Percentiles rank a stretch among this genome's conserved stretches.
phyloP scores from a whole-genome alignment of 2,329 filamentous ascomycete genomes.

The Aspergillus fructus region DNA sequence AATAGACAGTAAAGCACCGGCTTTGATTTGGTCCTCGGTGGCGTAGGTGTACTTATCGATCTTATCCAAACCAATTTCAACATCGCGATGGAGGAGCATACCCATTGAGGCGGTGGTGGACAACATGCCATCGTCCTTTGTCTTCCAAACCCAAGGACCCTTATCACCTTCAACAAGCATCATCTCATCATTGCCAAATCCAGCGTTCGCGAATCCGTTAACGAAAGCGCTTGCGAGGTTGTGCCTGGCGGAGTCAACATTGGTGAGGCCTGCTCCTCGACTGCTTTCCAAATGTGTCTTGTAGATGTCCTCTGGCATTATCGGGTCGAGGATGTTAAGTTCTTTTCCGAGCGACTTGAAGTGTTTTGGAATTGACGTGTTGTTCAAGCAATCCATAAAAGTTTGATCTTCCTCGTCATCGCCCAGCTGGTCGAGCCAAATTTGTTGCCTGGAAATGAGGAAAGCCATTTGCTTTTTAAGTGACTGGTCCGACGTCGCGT shows the following conservation, averaged over 20 bases:
- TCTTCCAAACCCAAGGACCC: constrained; percentile 97
- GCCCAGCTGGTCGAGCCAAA: constrained; percentile 66
- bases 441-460: constrained; percentile 86
- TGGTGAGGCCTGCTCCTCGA: constrained; percentile 87
- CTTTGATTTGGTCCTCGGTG: constrained; percentile 78
- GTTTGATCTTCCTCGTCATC: constrained; percentile 69
- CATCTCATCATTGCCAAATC: constrained; percentile 94
- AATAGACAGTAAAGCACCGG: constrained; percentile 87
- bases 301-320: constrained; percentile 97
- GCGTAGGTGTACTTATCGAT: constrained; percentile 93
- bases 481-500: constrained; percentile 74
- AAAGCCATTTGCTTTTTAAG: constrained; percentile 94
- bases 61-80: constrained; percentile 86
- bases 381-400: constrained; percentile 79
- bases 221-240: constrained; percentile 96
- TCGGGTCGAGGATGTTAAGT: constrained; percentile 93
- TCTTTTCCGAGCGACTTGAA: constrained; percentile 95
- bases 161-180: constrained; percentile 90
- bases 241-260: constrained; percentile 91
- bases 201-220: constrained; percentile 94
- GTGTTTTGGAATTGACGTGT: constrained; percentile 82
- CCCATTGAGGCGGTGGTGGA: constrained; percentile 93
- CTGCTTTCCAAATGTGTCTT: constrained; percentile 98
- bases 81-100: constrained; percentile 88
- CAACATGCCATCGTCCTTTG: constrained; percentile 96